Conservation (phyloP, 1,139 yeast species). For the Eremothecium cymbalariae region DNA sequence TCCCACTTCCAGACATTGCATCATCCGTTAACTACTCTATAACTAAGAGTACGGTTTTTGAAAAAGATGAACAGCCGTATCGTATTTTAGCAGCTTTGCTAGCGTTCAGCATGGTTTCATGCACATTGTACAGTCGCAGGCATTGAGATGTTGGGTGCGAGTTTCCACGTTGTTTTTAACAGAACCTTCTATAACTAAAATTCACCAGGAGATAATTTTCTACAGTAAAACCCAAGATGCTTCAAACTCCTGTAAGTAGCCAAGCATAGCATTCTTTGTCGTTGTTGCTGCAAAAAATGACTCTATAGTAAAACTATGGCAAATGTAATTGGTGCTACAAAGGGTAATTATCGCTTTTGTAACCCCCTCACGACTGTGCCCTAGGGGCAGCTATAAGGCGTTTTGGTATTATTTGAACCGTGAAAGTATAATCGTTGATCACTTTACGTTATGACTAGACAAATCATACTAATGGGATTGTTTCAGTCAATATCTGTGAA, state of each 20-base stretch:
- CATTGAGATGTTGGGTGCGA: slow-evolving; percentile 72
- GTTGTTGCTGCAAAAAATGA: slow-evolving; percentile 80
- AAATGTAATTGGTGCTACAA: slow-evolving; percentile 52
- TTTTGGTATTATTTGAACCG: slow-evolving; percentile 47
- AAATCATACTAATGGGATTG: slow-evolving; percentile 40
- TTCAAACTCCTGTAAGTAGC: slow-evolving; percentile 36
- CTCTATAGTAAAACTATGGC: slow-evolving; percentile 64
- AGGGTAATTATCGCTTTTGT: slow-evolving; percentile 66
- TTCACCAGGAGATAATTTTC: slow-evolving; percentile 21
- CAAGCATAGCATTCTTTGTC: slow-evolving; percentile 67
- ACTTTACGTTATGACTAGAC: slow-evolving; percentile 37
- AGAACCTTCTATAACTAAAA: slow-evolving; percentile 7
- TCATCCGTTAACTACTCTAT: slow-evolving; percentile 62
- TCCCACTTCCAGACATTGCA: slow-evolving; percentile 82
- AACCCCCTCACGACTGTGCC: slow-evolving; percentile 86
- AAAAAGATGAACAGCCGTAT: slow-evolving; percentile 21
- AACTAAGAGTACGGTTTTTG: slow-evolving; percentile 7
- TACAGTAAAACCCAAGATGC: slow-evolving; percentile 29
- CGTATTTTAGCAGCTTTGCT: slow-evolving; percentile 29
- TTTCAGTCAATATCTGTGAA: slow-evolving; percentile 38
- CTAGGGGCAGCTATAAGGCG: slow-evolving; percentile 89
- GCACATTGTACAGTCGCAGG: slow-evolving; percentile 79
- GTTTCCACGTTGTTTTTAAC: slow-evolving; percentile 59
- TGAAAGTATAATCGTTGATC: slow-evolving; percentile 12
- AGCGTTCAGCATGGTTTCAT: slow-evolving; percentile 56